These are phyloP conservation scores for Rhodotorula mucilaginosa DNA, from an alignment of 1,284 basidiomycete species.

Conservation along the genomic window DNA sequence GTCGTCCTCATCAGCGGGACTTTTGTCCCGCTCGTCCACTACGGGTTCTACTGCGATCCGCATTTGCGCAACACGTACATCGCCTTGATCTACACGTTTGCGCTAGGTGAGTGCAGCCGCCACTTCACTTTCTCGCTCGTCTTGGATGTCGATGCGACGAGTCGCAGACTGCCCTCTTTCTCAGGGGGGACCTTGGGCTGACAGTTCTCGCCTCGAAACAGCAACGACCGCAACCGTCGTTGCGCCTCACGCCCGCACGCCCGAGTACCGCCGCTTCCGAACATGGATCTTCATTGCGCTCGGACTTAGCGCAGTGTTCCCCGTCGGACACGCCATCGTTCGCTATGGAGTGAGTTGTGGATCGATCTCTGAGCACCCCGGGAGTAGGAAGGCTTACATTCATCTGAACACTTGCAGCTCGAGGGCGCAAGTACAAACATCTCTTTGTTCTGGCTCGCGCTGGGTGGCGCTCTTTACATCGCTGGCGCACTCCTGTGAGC, in stretches of 20 bases:
- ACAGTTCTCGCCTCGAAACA: not conserved
- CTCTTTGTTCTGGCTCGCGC: slow-evolving; percentile 34
- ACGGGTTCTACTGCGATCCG: slow-evolving; percentile 42
- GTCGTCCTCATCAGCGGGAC: slow-evolving; percentile 39
- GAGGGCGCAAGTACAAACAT: slow-evolving; percentile 19
- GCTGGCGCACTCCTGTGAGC: slow-evolving; percentile 36
- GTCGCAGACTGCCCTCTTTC: not conserved
- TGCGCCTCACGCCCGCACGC: slow-evolving; percentile 37
- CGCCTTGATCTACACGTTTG: slow-evolving; percentile 35
- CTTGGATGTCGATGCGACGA: too few relatives aligned
- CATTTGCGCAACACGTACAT: slow-evolving; percentile 37
- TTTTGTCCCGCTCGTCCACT: slow-evolving; percentile 38
- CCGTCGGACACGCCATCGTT: slow-evolving; percentile 34
- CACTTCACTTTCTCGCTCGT: not conserved
- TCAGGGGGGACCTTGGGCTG: not conserved
- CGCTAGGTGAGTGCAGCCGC: slow-evolving; percentile 14
- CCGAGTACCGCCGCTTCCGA: slow-evolving; percentile 36
- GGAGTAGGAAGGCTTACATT: too few relatives aligned
- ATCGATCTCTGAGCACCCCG: too few relatives aligned
- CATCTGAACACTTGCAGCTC: not conserved
- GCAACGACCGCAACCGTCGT: slow-evolving; percentile 36
- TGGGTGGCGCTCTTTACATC: slow-evolving; percentile 41
- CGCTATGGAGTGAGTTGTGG: slow-evolving; percentile 30
- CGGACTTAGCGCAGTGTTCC: slow-evolving; percentile 38
- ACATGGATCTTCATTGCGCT: slow-evolving; percentile 41